phyloP scores from a whole-genome alignment of 768 basidiomycete species.

The Naganishia kalamii region DNA sequence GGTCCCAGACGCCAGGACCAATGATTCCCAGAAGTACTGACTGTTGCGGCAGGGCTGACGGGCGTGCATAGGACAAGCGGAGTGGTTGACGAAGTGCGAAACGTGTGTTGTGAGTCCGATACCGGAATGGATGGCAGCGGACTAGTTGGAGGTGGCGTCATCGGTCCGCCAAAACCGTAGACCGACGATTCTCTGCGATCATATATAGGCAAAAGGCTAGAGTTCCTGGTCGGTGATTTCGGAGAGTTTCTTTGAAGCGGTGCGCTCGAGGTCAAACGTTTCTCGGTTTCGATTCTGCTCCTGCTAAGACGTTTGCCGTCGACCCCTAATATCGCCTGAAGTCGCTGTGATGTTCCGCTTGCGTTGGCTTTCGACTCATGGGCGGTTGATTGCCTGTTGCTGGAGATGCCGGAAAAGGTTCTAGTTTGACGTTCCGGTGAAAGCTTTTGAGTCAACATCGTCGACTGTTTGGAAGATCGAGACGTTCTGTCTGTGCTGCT shows the following conservation, averaged over 20 bases:
- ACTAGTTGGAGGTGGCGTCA: not conserved
- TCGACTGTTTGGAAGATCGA: not conserved
- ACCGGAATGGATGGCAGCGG: conserved; percentile 2
- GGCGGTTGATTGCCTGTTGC: not conserved
- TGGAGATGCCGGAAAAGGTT: not conserved
- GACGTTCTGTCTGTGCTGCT: not conserved
- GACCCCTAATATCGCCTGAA: not conserved
- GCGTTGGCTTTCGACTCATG: not conserved
- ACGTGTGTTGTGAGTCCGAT: not conserved
- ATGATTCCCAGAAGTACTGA: not conserved
- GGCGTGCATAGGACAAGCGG: conserved; percentile 1
- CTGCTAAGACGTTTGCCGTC: not conserved
- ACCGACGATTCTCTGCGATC: conserved; percentile 6
- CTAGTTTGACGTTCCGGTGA: not conserved
- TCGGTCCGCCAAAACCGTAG: not conserved
- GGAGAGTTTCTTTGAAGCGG: not conserved
- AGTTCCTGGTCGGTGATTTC: not conserved
- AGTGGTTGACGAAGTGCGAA: not conserved
- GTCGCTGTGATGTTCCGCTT: not conserved
- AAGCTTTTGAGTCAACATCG: not conserved
- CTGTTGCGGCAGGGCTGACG: not conserved
- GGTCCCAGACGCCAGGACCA: not conserved
- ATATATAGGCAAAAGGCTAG: not conserved
- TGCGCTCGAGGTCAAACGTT: not conserved
- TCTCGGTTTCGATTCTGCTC: not conserved